These are phyloP conservation scores for Mallotus nudiflorus DNA, from an alignment of 345 rosid genomes.

Conservation along the genomic window DNA sequence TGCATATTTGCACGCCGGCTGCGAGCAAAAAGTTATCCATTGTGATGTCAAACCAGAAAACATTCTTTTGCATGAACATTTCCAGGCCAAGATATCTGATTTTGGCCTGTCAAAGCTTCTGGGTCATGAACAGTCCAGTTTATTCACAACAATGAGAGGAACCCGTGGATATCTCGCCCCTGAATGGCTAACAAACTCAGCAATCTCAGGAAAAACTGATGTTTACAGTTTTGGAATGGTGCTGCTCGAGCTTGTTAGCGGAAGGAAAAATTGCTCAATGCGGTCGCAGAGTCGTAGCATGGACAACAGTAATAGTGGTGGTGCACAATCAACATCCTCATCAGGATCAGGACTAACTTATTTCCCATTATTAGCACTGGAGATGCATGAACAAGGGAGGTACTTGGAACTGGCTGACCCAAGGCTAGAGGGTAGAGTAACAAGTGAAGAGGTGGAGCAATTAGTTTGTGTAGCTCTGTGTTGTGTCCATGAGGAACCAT, in stretches of 20 bases:
- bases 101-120: slow-evolving; percentile 36
- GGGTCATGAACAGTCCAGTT: slow-evolving; percentile 24
- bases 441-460: slow-evolving; percentile 36
- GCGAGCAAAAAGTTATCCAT: slow-evolving; percentile 27
- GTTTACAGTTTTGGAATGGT: slow-evolving; percentile 35
- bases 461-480: slow-evolving; percentile 25
- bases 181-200: slow-evolving; percentile 29
- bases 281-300: slow-evolving; percentile 17
- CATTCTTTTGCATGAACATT: slow-evolving; percentile 25
- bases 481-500: slow-evolving; percentile 32
- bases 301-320: slow-evolving; percentile 21
- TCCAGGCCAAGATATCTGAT: slow-evolving; percentile 29
- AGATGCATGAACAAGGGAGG: slow-evolving; percentile 46
- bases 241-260: slow-evolving; percentile 29
- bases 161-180: slow-evolving; percentile 36
- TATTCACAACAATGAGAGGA: slow-evolving; percentile 32
- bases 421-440: slow-evolving; percentile 70
- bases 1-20: slow-evolving; percentile 24
- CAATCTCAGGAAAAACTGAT: slow-evolving; percentile 30
- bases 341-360: slow-evolving; percentile 36
- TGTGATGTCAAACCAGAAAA: slow-evolving; percentile 34
- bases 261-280: slow-evolving; percentile 27
- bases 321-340: slow-evolving; percentile 23
- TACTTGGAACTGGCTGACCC: slow-evolving; percentile 79
- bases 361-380: slow-evolving; percentile 82